Evolutionary conservation across 192 early-diverging fungal genomes (phyloP).

Genomic region (Funneliformis mosseae): DNA sequence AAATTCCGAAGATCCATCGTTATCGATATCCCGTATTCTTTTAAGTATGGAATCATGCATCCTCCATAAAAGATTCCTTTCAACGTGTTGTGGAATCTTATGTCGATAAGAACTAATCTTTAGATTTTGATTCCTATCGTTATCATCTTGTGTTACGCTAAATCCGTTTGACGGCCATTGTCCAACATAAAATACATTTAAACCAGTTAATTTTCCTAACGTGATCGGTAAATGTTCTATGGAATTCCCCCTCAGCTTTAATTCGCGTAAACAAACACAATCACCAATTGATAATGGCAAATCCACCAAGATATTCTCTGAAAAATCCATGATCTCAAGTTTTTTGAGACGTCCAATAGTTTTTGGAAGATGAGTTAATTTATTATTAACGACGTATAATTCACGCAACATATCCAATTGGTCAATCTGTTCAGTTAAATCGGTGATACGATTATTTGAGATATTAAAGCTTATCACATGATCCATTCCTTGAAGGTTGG

Average conservation of each 20-base stretch:
- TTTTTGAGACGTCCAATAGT: conserved; percentile 45
- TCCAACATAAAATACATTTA: conserved; percentile 49
- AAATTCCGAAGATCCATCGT: conserved; percentile 38
- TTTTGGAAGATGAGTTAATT: conserved; percentile 52
- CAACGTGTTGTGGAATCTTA: conserved; percentile 46
- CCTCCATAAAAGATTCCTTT: conserved; percentile 46
- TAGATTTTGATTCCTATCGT: conserved; percentile 19
- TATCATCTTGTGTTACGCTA: conserved; percentile 39
- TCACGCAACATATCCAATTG: conserved; percentile 43
- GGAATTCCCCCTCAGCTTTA: conserved; percentile 44
- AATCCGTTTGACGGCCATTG: conserved; percentile 51
- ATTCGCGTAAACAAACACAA: conserved; percentile 36
- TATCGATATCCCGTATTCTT: conserved; percentile 49
- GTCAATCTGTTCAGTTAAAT: conserved; percentile 42
- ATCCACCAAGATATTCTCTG: conserved; percentile 40
- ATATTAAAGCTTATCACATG: conserved; percentile 45
- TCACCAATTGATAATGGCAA: conserved; percentile 46
- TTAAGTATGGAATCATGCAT: conserved; percentile 52
- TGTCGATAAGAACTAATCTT: conserved; percentile 46
- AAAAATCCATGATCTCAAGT: conserved; percentile 43
- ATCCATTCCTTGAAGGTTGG: conserved; percentile 43
- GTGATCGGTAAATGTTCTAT: conserved; percentile 45
- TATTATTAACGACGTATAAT: conserved; percentile 48
- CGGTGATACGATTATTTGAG: conserved; percentile 43
- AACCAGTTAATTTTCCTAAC: conserved; percentile 38